Evolutionary conservation across 352 stramenopile species (phyloP).

Genomic region (Phytopythium oedochilum): DNA sequence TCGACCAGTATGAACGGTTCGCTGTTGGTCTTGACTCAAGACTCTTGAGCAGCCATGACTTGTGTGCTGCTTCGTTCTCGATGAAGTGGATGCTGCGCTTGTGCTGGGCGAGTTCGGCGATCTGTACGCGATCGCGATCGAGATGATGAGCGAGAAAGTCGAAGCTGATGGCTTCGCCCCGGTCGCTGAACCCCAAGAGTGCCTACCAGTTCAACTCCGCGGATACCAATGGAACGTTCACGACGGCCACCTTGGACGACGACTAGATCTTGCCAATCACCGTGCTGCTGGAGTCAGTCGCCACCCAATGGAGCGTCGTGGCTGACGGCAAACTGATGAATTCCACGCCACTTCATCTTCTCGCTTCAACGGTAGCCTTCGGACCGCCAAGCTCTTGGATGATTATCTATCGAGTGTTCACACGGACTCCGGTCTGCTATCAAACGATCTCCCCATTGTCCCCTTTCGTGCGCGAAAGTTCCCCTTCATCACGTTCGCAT

Average conservation of each 20-base stretch:
- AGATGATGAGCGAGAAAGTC: slow-evolving; percentile 30
- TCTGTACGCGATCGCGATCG: slow-evolving; percentile 44
- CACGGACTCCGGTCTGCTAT: too few species aligned
- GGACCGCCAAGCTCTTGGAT: too few species aligned
- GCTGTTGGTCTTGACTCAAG: too few species aligned
- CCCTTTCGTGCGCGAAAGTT: too few species aligned
- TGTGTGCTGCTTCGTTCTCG: slow-evolving; percentile 65
- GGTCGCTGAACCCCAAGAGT: slow-evolving; percentile 58
- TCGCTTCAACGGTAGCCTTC: too few species aligned
- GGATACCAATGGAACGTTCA: slow-evolving; percentile 31
- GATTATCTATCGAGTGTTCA: too few species aligned
- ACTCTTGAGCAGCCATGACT: too few species aligned
- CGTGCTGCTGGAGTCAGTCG: slow-evolving; percentile 28
- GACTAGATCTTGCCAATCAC: slow-evolving; percentile 49
- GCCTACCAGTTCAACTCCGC: slow-evolving; percentile 52
- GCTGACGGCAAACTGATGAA: slow-evolving; percentile 8
- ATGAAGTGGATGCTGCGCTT: slow-evolving; percentile 40
- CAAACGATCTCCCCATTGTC: too few species aligned
- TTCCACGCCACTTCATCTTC: slow-evolving; percentile 2
- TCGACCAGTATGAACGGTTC: too few species aligned
- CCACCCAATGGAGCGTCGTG: too few species aligned
- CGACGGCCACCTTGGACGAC: slow-evolving; percentile 33
- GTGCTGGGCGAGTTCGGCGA: slow-evolving; percentile 57
- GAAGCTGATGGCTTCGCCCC: slow-evolving; percentile 55
- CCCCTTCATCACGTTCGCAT: too few species aligned